Evolutionary conservation across 2,329 filamentous ascomycete species (phyloP).

Genomic region (Meredithiella fracta): DNA sequence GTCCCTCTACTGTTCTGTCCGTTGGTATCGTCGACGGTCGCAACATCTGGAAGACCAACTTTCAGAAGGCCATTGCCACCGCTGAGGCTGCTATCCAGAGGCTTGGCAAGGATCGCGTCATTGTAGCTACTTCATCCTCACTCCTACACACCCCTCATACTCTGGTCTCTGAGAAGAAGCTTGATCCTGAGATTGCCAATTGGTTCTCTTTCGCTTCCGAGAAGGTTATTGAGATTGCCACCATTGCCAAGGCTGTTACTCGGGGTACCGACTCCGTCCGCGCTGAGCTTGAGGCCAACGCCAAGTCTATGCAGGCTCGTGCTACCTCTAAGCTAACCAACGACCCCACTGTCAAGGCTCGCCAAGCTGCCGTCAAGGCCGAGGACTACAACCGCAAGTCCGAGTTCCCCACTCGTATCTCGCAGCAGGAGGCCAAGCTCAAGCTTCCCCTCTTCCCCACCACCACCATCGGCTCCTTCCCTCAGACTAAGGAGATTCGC

Average conservation of each 20-base stretch:
- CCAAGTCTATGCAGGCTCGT: slow-evolving; percentile 81
- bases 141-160: slow-evolving; percentile 98
- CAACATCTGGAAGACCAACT: slow-evolving; percentile 99
- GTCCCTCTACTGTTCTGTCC: slow-evolving; percentile 78
- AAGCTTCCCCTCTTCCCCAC: slow-evolving; percentile 95
- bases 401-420: slow-evolving; percentile 68
- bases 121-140: slow-evolving; percentile 91
- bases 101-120: slow-evolving; percentile 92
- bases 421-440: slow-evolving; percentile 79
- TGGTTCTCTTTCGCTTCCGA: slow-evolving; percentile 98
- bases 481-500: slow-evolving; percentile 98
- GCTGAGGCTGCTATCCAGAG: slow-evolving; percentile 83
- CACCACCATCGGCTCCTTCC: slow-evolving; percentile 98
- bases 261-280: slow-evolving; percentile 76
- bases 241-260: slow-evolving; percentile 93
- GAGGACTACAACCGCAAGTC: slow-evolving; percentile 88
- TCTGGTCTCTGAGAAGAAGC: slow-evolving; percentile 95
- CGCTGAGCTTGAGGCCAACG: slow-evolving; percentile 87
- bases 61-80: slow-evolving; percentile 82
- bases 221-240: slow-evolving; percentile 79
- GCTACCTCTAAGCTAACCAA: slow-evolving; percentile 90
- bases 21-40: slow-evolving; percentile 94
- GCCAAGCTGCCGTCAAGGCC: slow-evolving; percentile 71
- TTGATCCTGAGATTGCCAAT: slow-evolving; percentile 79
- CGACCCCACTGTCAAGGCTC: slow-evolving; percentile 91